Evolutionary conservation across 2,329 filamentous ascomycete genomes (phyloP), one percentile per base, ranked within the genome.

Genomic region (Drechslera avenae): DNA sequence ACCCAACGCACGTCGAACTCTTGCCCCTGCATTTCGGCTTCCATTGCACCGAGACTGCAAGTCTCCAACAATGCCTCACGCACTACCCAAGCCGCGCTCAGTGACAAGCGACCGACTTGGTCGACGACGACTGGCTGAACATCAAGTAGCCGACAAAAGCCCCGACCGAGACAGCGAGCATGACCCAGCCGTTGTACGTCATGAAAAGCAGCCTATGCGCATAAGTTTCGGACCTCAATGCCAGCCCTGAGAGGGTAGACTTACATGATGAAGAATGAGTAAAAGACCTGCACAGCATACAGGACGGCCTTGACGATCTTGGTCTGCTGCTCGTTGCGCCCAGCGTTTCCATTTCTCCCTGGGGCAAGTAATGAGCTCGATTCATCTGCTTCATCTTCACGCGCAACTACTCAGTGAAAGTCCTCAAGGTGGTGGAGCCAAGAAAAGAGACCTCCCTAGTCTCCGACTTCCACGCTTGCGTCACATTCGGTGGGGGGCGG

Each of bases 181-280:
- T 99, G 62, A 99, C 86, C 87, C 90, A 96, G 49, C 94, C 94
- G 68, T 99, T 99, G 78, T 99, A 99, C n/a, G 94, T 99, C 94
- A 99, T 99, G 76, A 99, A 99, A 17, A 99, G 78, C 54, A 99
- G 81, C 94, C 93, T 97, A 52, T n/a, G 46, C 36, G 39, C 45
- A 58, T 69, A 48, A 66, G 48, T 33, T 32, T 9, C 34, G 14
- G 32, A 4, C 9, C 5, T 30, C 32, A 12, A 4, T 9, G 8
- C 39, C 13, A 28, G 0, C 18, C 2, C 17, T 6, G 28, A 1
- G 16, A 2, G 5, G 4, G 30, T 2, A n/a, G 33, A 86, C 93
- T 86, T 74, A 97, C 94, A 99, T 99, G 72, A 99, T 92, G 82
- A 99, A 97, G 69, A 99, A 97, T 39, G 92, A 95, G 75, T 99